Base-by-base conservation (phyloP, 2,329 filamentous ascomycete species). In the Lasiodiplodia sp. region DNA sequence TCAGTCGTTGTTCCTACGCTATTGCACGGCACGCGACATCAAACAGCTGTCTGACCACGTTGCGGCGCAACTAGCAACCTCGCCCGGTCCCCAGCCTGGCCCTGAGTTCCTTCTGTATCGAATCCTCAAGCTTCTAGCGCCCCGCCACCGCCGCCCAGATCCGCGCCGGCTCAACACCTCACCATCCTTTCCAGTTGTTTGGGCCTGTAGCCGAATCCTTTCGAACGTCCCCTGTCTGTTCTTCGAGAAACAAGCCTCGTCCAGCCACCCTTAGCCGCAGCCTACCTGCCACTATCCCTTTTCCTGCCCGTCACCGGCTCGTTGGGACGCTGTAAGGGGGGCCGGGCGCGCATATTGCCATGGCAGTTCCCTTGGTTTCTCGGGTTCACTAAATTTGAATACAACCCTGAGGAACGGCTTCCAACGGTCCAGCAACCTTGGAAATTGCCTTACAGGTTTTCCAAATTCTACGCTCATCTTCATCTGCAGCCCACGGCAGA, bases 21-120 rank as follows among this genome's bases (percentile, higher is more conserved):
- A 31, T 21, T 16, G 14, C 5, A 12, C 38, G 11, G 12, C 47
- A 64, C 25, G 37, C 47, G 47, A 25, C 60, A 21, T 37, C 28
- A n/a, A 64, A 21, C 47, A 23, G 3, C 18, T 47, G 60, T 52
- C 31, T 25, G 31, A 25, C 60, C 60, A 64, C 60, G 60, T 52
- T 64, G 60, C 23, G 44, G 58, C 58, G 12, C 31, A 34, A 11
- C 40, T 64, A 64, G 60, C 28, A 64, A 52, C 47, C 28, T 64
- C 31, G 47, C 60, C 60, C 60, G 60, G 60, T 64, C 60, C 60
- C 44, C 34, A 52, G 51, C 28, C 47, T 49, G 60, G 60, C 47
- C 60, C 51, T 37, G 12, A 18, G 21, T 16, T 51, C 31, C 60
- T n/a, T 38, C 47, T 28, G 34, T 38, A n/a, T 52, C 47, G 25